Base-by-base conservation (phyloP, 305 asterid species). In the Caryopteris hybrid region DNA sequence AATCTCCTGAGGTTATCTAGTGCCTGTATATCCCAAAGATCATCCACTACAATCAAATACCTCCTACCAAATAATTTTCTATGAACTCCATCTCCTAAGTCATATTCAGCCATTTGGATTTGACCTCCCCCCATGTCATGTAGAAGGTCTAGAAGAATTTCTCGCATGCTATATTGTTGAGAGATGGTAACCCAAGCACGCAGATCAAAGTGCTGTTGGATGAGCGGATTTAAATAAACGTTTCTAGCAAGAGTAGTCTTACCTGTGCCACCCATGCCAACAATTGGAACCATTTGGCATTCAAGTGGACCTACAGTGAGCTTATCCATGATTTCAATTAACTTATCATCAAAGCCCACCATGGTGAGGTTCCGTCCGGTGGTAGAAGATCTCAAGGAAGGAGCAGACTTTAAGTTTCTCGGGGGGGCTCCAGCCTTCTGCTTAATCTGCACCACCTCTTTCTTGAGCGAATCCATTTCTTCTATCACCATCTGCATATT, bases 231-330 rank as follows among this genome's bases (percentile, higher is more conserved):
- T 0, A 14, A 13, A 66, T 22, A 66, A 2, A 66, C 1, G 25
- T 16, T 38, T 25, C 9, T 17, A 12, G 61, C 51, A 34, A 51
- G 59, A 31, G 71, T 51, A 17, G 61, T 65, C 71, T 65, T 65
- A 65, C 61, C 70, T 0, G 21, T 34, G 0, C 70, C 70, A 11
- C 27, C 61, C 51, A 65, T 65, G 1, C 61, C 70, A 0, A 2
- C 13, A 1, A 65, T 51, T 0, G 61, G 51, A 27, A 65, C 18
- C 39, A 51, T 51, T 9, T 42, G 64, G 22, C 10, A 36, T 10
- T 7, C 16, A 50, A 0, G 0, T 12, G 17, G 21, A 2, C 20
- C 23, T 67, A 33, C 11, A 0, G 36, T 27, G 23, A 67, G 56
- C 36, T 54, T 42, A 12, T 67, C 72, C 64, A 67, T 4, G 7